phyloP scores from a whole-genome alignment of 345 rosid genomes.

The Odontarrhena argentea region DNA sequence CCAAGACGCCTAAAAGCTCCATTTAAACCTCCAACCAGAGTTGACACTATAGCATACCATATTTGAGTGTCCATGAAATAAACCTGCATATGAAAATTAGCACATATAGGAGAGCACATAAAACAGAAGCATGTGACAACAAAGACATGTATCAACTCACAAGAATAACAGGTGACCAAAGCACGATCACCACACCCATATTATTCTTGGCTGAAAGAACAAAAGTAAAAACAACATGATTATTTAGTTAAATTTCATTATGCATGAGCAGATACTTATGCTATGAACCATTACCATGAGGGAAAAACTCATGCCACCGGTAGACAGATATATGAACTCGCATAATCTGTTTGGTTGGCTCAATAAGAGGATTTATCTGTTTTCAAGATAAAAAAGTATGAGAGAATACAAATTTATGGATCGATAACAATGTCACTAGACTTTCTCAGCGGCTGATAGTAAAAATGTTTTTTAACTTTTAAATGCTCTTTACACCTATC shows the following conservation, averaged over 20 bases:
- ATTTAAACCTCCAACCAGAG: constrained; percentile 75
- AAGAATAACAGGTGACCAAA: constrained; percentile 58
- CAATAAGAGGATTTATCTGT: constrained; percentile 63
- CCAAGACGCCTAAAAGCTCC: constrained; percentile 89
- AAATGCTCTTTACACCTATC: background rate
- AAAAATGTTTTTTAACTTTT: background rate
- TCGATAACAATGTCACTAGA: constrained; percentile 11
- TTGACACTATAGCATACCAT: constrained; percentile 85
- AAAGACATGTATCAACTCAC: constrained; percentile 51
- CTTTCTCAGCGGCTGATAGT: constrained; percentile 1
- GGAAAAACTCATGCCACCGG: constrained; percentile 67
- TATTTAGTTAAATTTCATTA: background rate
- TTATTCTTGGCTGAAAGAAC: constrained; percentile 48
- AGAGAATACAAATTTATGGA: constrained; percentile 21
- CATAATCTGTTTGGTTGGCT: constrained; percentile 58
- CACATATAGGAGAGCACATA: constrained; percentile 10
- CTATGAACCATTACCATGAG: constrained; percentile 47
- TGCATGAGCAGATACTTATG: background rate
- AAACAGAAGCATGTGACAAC: constrained; percentile 20
- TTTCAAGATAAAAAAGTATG: constrained; percentile 25
- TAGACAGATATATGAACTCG: constrained; percentile 38
- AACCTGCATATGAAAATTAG: constrained; percentile 44
- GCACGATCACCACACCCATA: constrained; percentile 52
- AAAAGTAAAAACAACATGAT: background rate
- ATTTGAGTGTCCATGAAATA: constrained; percentile 91